Percentiles rank a stretch among this genome's conserved stretches.
Conservation (phyloP, 305 asterid genomes). For the Vinca major region DNA sequence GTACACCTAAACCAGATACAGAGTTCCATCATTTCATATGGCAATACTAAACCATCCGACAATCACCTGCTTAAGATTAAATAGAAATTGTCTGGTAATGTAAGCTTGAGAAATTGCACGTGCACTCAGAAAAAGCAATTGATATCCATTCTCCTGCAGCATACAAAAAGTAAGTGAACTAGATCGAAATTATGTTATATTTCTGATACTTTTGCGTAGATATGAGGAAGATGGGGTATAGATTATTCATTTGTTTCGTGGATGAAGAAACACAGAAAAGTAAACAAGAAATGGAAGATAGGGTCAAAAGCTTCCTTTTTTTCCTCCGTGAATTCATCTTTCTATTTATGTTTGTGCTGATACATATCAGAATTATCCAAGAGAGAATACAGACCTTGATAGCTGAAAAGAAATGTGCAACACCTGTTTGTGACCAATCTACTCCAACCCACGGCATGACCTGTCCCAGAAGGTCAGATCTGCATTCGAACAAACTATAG, state of each 20-base stretch:
- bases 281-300: neutral
- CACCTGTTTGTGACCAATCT: slow-evolving; percentile 97
- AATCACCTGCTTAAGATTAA: slow-evolving; percentile 75
- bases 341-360: neutral
- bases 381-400: slow-evolving; percentile 49
- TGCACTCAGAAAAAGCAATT: slow-evolving; percentile 87
- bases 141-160: slow-evolving; percentile 92
- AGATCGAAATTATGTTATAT: slow-evolving; percentile 1
- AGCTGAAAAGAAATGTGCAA: slow-evolving; percentile 85
- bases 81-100: slow-evolving; percentile 68
- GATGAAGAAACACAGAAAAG: neutral
- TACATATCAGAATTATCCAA: slow-evolving; percentile 2
- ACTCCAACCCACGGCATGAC: slow-evolving; percentile 95
- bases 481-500: slow-evolving; percentile 26
- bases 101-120: slow-evolving; percentile 90
- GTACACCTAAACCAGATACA: slow-evolving; percentile 2
- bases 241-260: neutral
- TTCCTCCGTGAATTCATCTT: too few relatives aligned
- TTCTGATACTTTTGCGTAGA: neutral
- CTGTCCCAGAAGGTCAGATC: slow-evolving; percentile 96
- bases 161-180: slow-evolving; percentile 11
- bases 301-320: neutral
- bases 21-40: neutral
- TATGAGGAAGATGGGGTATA: neutral
- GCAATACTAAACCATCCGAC: neutral